Conservation (phyloP, 495 filamentous ascomycete genomes). For the Tuber indicum region DNA sequence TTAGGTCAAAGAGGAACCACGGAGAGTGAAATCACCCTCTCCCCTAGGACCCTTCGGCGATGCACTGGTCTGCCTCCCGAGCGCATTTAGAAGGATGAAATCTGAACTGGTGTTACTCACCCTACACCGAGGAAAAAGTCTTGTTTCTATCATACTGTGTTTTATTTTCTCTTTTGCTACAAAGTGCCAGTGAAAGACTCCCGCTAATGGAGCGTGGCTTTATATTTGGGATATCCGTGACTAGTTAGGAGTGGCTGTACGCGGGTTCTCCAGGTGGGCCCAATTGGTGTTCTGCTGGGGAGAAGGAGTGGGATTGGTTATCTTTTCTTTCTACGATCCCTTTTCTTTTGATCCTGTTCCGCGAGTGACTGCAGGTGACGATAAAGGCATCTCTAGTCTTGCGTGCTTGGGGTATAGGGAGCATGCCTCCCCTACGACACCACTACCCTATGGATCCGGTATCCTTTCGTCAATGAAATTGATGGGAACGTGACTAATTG, state of each 20-base stretch:
- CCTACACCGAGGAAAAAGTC: neutral
- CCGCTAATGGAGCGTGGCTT: neutral
- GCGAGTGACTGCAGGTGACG: neutral
- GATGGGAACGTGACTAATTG: no score
- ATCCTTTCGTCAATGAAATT: no score
- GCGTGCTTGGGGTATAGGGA: neutral
- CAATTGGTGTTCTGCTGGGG: neutral
- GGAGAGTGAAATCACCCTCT: neutral
- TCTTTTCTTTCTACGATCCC: neutral
- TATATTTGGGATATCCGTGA: neutral
- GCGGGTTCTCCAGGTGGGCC: neutral
- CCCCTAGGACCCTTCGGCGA: neutral
- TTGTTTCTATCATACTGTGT: neutral
- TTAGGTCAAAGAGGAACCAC: neutral
- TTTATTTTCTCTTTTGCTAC: neutral
- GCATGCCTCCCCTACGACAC: no score
- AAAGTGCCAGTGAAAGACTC: neutral
- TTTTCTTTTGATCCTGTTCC: neutral
- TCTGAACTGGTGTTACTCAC: neutral
- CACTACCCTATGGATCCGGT: no score
- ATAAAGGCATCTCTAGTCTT: neutral
- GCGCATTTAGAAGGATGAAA: neutral
- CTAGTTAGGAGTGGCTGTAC: neutral
- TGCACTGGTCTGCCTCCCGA: neutral
- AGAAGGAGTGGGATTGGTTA: neutral